Evolutionary conservation across 495 filamentous ascomycete genomes (phyloP).

Genomic region (Neurospora sp.): DNA sequence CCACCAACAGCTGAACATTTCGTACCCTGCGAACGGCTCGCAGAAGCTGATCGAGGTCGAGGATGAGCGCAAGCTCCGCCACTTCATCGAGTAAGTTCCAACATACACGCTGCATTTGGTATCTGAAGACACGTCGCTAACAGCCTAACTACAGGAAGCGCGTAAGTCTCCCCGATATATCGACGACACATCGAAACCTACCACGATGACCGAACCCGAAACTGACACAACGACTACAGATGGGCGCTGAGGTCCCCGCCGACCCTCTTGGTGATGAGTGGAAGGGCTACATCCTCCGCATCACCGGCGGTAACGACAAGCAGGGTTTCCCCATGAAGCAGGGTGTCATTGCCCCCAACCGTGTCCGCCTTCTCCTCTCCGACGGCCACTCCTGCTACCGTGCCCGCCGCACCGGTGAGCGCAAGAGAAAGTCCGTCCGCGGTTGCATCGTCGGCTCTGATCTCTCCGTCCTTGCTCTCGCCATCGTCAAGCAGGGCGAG

Average conservation of each 20-base stretch:
- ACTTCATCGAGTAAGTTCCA: constrained; percentile 46
- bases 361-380: constrained; percentile 88
- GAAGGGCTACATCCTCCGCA: constrained; percentile 96
- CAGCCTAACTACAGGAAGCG: constrained; percentile 19
- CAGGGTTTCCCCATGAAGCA: constrained; percentile 99
- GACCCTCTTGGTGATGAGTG: constrained; percentile 96
- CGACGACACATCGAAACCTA: constrained; percentile 18
- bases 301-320: constrained; percentile 99
- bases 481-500: constrained; percentile 96
- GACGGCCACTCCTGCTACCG: constrained; percentile 97
- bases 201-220: constrained; percentile 1
- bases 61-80: constrained; percentile 75
- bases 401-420: constrained; percentile 91
- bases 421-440: constrained; percentile 96
- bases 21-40: constrained; percentile 95
- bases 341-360: constrained; percentile 95
- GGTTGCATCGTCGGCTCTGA: constrained; percentile 97
- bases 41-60: constrained; percentile 98
- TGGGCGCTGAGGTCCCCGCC: constrained; percentile 91
- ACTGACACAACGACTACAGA: constrained; percentile 35
- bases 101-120: not conserved
- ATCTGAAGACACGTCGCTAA: constrained; percentile 2
- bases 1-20: constrained; percentile 77
- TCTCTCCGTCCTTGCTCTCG: constrained; percentile 82
- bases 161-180: constrained; percentile 16